Conservation (phyloP, 176 grass and related monocot species). For the Paspalum vaginatum region DNA sequence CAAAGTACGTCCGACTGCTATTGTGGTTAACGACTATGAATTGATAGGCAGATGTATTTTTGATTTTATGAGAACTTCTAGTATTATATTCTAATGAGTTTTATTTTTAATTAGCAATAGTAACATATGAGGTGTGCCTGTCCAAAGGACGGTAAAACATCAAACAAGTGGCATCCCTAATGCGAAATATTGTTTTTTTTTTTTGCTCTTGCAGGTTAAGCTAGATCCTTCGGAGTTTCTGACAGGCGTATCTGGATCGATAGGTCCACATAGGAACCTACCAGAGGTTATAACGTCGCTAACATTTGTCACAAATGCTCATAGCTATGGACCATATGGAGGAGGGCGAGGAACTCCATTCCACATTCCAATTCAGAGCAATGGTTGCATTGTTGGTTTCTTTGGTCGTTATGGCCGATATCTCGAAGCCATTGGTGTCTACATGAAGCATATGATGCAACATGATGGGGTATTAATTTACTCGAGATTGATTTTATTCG, state of each 20-base stretch:
- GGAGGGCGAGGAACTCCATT: background rate
- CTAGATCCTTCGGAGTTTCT: background rate
- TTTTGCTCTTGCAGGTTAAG: background rate
- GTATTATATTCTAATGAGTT: too few species aligned
- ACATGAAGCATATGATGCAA: background rate
- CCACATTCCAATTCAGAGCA: background rate
- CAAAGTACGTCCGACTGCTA: too few species aligned
- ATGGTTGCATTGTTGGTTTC: background rate
- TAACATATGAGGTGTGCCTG: too few species aligned
- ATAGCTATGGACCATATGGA: slow-evolving; percentile 1
- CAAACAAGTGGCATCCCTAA: background rate
- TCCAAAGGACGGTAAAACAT: too few species aligned
- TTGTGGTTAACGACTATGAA: too few species aligned
- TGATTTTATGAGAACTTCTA: too few species aligned
- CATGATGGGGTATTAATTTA: background rate
- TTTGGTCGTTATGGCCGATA: background rate
- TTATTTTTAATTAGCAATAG: too few species aligned
- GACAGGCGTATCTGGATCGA: background rate
- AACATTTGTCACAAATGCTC: background rate
- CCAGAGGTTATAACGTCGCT: background rate
- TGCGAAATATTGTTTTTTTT: background rate
- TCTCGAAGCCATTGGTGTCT: background rate
- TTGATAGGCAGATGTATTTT: too few species aligned
- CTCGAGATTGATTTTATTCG: background rate
- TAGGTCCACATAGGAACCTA: background rate